Evolutionary conservation across 2,329 filamentous ascomycete species (phyloP).

Genomic region (Dothistroma pini): DNA sequence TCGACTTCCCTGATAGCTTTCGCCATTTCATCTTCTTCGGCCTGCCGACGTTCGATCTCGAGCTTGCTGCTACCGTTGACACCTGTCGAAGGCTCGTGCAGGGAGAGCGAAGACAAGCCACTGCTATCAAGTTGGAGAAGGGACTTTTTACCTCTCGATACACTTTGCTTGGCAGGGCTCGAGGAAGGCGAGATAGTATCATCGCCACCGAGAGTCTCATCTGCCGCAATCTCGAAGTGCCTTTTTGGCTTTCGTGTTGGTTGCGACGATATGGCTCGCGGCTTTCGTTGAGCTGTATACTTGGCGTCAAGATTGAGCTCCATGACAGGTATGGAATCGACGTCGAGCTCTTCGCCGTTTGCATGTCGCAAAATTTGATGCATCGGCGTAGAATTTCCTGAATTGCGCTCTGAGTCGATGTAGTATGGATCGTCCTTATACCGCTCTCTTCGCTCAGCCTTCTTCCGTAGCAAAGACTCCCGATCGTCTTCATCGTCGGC

Average conservation of each 20-base stretch:
- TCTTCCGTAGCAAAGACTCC: conserved; percentile 69
- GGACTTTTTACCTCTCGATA: conserved; percentile 53
- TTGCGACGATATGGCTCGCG: conserved; percentile 13
- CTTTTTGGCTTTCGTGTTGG: conserved; percentile 32
- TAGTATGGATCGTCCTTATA: conserved; percentile 96
- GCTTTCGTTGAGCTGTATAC: conserved; percentile 12
- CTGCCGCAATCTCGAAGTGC: conserved; percentile 45
- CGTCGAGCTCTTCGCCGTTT: conserved; percentile 76
- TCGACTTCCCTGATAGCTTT: conserved; percentile 87
- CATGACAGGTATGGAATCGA: conserved; percentile 96
- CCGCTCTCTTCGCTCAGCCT: conserved; percentile 72
- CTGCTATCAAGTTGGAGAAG: conserved; percentile 86
- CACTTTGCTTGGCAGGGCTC: conserved; percentile 31
- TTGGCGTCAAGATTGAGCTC: conserved; percentile 68
- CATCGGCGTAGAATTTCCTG: conserved; percentile 69
- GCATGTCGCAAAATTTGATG: conserved; percentile 66
- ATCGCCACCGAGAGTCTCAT: conserved; percentile 46
- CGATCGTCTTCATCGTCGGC: conserved; percentile 59
- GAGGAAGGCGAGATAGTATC: conserved; percentile 17
- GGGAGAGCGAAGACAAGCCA: conserved; percentile 67
- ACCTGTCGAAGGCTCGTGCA: conserved; percentile 52
- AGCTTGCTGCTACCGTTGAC: conserved; percentile 35
- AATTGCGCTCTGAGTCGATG: conserved; percentile 55
- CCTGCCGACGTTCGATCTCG: conserved; percentile 64
- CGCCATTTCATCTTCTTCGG: conserved; percentile 84